Evolutionary conservation across 1,139 yeast genomes (phyloP).

Genomic region (Saccharomyces pastorianus): DNA sequence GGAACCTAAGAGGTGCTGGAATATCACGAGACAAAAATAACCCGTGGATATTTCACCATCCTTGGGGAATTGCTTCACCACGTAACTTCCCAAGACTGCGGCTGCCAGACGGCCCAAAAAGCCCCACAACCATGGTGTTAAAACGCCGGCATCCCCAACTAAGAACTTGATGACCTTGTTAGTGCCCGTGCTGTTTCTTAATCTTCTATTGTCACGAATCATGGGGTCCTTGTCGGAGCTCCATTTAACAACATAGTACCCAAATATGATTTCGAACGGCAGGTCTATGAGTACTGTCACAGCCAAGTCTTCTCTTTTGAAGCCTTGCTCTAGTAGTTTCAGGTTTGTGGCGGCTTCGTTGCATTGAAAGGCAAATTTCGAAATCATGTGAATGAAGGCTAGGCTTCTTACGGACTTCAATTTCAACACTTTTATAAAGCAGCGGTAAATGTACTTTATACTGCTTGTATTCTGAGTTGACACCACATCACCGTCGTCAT

Average conservation of each 20-base stretch:
- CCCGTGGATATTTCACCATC: slow-evolving; percentile 33
- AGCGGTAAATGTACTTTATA: slow-evolving; percentile 49
- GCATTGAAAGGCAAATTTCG: slow-evolving; percentile 90
- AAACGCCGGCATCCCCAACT: slow-evolving; percentile 36
- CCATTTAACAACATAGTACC: slow-evolving; percentile 95
- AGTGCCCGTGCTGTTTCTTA: neutral
- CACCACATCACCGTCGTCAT: slow-evolving; percentile 24
- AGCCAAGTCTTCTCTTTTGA: slow-evolving; percentile 87
- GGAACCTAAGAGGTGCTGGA: slow-evolving; percentile 77
- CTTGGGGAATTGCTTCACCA: slow-evolving; percentile 66
- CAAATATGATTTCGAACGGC: slow-evolving; percentile 91
- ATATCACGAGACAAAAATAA: slow-evolving; percentile 62
- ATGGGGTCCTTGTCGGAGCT: slow-evolving; percentile 34
- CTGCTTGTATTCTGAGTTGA: slow-evolving; percentile 18
- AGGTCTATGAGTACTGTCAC: slow-evolving; percentile 88
- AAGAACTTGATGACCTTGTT: slow-evolving; percentile 18
- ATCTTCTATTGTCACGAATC: neutral
- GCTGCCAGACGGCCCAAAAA: slow-evolving; percentile 77
- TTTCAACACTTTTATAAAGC: slow-evolving; percentile 71
- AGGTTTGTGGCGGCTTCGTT: slow-evolving; percentile 93
- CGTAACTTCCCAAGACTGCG: slow-evolving; percentile 66
- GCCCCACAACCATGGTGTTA: slow-evolving; percentile 85
- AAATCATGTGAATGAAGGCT: slow-evolving; percentile 63
- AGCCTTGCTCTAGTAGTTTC: slow-evolving; percentile 85
- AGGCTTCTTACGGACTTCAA: slow-evolving; percentile 71